phyloP scores from a whole-genome alignment of 176 grass and related monocot species.

The Neostapfia colusana region DNA sequence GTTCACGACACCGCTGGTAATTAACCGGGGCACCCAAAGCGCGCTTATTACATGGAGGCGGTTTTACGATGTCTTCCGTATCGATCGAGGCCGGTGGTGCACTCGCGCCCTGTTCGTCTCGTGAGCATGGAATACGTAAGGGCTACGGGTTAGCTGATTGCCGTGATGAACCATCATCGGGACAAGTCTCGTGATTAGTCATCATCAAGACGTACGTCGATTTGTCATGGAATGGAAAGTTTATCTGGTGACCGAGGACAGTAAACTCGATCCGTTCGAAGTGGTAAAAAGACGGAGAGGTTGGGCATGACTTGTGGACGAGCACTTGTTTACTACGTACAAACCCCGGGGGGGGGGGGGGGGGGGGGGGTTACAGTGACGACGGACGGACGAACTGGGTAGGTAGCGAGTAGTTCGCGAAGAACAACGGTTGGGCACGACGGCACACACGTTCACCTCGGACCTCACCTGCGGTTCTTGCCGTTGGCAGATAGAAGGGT shows the following conservation, averaged over 20 bases:
- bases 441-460: slow-evolving; percentile 17
- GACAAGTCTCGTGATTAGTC: no score
- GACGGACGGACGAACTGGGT: slow-evolving; percentile 22
- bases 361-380: neutral
- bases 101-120: neutral
- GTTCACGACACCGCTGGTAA: neutral
- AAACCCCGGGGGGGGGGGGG: no score
- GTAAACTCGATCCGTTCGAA: neutral
- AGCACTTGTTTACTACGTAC: slow-evolving; percentile 11
- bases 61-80: neutral
- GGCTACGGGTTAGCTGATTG: no score
- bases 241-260: neutral
- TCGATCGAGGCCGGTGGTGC: no score
- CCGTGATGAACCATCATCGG: neutral
- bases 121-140: neutral
- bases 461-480: neutral
- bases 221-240: neutral
- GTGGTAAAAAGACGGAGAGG: slow-evolving; percentile 27
- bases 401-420: slow-evolving; percentile 56
- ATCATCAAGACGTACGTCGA: no score
- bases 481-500: neutral
- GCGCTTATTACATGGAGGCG: neutral
- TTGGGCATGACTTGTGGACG: slow-evolving; percentile 57
- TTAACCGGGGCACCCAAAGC: neutral
- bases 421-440: slow-evolving; percentile 43